Evolutionary conservation across 768 basidiomycete species (phyloP), one percentile per base, ranked within the genome.

Genomic region (Multifurca ochricompacta): DNA sequence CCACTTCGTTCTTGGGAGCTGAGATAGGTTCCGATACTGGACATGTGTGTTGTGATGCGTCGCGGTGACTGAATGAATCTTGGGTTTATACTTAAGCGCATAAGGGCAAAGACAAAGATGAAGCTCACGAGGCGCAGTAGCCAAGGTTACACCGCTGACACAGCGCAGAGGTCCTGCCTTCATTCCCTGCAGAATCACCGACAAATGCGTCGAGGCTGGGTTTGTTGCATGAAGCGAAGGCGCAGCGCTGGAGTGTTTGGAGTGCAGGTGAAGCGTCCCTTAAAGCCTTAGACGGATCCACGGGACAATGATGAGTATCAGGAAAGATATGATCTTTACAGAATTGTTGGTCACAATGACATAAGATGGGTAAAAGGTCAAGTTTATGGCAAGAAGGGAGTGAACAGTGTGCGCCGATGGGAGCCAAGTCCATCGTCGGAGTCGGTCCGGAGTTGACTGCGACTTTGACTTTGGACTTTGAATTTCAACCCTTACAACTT

Each of bases 331-430:
- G 89, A 34, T 76, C 66, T 10, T 72, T 73, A 70, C 89, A 92
- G 67, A 80, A 90, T 53, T 72, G 66, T 32, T 65, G 65, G 41
- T 72, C 63, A 69, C 90, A 91, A 27, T 63, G 62, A 64, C 90
- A 92, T 46, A 69, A 67, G 54, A 87, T 81, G n/a, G 90, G 90
- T 0, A 92, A 75, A 57, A 91, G 85, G 69, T 91, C 88, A 60
- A 83, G 70, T 32, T 73, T 59, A 49, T 76, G 73, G 73, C 89
- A 91, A 14, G 74, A 68, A 8, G 72, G 46, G 45, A 78, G 58
- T n/a, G 82, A 70, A 65, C 89, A 92, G 59, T 79, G 81, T 41
- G 75, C 71, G 51, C 89, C 89, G 56, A 88, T 70, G 21, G 73
- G 67, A 35, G 77, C 69, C 47, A 85, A 62, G 53, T 74, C 73